Conservation (phyloP, 176 grass and related monocot genomes). For the Triticum monococcum region DNA sequence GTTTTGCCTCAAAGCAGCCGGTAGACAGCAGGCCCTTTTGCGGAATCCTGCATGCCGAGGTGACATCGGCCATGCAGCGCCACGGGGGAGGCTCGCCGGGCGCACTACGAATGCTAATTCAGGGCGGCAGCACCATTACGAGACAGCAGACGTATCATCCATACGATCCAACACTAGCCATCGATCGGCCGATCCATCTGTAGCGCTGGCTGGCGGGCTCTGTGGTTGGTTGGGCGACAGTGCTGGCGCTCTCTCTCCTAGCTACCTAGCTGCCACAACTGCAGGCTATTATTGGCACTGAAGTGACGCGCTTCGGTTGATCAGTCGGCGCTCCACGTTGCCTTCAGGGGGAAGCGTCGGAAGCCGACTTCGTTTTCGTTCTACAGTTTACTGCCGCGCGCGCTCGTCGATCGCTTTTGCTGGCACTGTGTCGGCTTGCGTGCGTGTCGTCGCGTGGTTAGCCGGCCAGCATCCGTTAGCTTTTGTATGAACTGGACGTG, state of each 20-base stretch:
- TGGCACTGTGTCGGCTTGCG: not conserved
- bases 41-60: constrained; percentile 37
- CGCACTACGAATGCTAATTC: not conserved
- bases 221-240: not conserved
- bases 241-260: no score
- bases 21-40: constrained; percentile 21
- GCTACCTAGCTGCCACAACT: not conserved
- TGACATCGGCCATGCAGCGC: constrained; percentile 44
- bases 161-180: constrained; percentile 9
- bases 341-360: not conserved
- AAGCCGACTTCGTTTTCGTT: not conserved
- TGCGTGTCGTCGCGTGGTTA: not conserved
- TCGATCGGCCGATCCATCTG: not conserved
- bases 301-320: constrained; percentile 21
- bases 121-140: not conserved
- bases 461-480: not conserved
- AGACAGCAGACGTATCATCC: not conserved
- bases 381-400: not conserved
- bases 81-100: not conserved
- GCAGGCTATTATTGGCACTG: not conserved
- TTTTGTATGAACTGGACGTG: not conserved
- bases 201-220: not conserved
- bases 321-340: constrained; percentile 9
- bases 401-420: not conserved
- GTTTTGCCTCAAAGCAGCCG: not conserved